Base-by-base conservation (phyloP, 2,329 filamentous ascomycete genomes). In the Phaeosphaeria sp. region DNA sequence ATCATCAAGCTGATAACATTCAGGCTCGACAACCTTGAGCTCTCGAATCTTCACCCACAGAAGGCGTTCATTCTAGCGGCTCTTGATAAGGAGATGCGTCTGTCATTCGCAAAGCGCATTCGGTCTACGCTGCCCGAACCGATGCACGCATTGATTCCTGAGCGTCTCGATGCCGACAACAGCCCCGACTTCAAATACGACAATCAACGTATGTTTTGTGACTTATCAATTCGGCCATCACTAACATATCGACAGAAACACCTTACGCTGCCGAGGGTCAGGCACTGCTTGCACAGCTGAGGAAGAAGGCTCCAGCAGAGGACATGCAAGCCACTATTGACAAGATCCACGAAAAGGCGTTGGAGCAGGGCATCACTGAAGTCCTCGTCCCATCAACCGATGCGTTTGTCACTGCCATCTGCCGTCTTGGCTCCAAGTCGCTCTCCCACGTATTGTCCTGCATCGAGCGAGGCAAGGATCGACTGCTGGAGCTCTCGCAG, bases 91-190 rank as follows among this genome's bases (percentile, higher is more conserved):
- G 95, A 99, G 80, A 96, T 99, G 64, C 90, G 95, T 5, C 83
- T 99, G 49, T 97, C 93, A 72, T 99, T 99, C 76, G 93, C 95
- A 0, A 94, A 97, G 78, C 89, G 95, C 55, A 97, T 99, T 73
- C 93, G 95, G 77, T 93, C 93, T 61, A 98, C 95, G 5, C 82
- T 99, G 7, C 95, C 94, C 1, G 88, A 91, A 52, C 87, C 89
- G 7, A 98, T 97, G 73, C 88, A 93, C 68, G 81, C 82, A 2
- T 81, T 99, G 59, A 94, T 99, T 64, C 86, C 91, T 0, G 87
- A 91, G 51, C 92, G 90, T 65, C 96, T 97, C 75, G 94, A 98
- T 77, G 92, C 95, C 73, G 95, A 99, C 73, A 91, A 91, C n/a
- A 91, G 90, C 17, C 95, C 95, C 0, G 90, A 94, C 60, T 98